Evolutionary conservation across 2,329 filamentous ascomycete genomes (phyloP).

Genomic region (Xylaria polymorpha): DNA sequence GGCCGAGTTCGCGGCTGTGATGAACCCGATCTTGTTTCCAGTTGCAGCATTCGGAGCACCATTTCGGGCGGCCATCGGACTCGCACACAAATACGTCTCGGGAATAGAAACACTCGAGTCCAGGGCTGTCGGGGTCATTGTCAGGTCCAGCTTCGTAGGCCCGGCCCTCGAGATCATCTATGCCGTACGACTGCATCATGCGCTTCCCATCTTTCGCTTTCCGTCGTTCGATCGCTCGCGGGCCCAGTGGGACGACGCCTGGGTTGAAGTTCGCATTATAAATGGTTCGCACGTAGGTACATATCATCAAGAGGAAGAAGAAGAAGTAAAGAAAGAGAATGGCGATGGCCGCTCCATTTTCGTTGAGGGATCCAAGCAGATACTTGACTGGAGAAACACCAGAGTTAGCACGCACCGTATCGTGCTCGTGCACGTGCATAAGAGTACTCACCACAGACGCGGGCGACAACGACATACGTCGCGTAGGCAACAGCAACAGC

Average conservation of each 20-base stretch:
- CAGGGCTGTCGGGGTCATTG: constrained; percentile 69
- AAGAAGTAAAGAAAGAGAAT: constrained; percentile 80
- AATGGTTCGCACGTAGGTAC: constrained; percentile 78
- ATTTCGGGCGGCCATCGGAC: constrained; percentile 82
- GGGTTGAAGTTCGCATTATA: constrained; percentile 75
- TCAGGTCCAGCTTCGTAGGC: constrained; percentile 55
- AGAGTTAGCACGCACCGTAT: constrained; percentile 22
- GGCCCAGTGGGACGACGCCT: constrained; percentile 77
- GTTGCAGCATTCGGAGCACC: constrained; percentile 84
- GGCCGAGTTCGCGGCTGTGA: constrained; percentile 83
- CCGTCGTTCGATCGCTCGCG: constrained; percentile 50
- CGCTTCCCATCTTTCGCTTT: constrained; percentile 45
- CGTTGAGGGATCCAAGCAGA: constrained; percentile 65
- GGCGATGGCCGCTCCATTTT: constrained; percentile 69
- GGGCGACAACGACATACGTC: constrained; percentile 76
- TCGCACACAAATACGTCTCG: constrained; percentile 89
- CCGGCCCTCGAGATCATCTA: constrained; percentile 52
- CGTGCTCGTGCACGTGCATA: neutral
- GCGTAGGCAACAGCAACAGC: constrained; percentile 74
- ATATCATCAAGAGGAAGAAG: constrained; percentile 73
- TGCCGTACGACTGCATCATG: constrained; percentile 36
- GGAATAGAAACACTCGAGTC: constrained; percentile 80
- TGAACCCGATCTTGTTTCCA: constrained; percentile 92
- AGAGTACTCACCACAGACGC: constrained; percentile 72
- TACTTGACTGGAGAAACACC: constrained; percentile 69